Conservation (phyloP, 2,329 filamentous ascomycete genomes). For the Trichocomaceae sp. region DNA sequence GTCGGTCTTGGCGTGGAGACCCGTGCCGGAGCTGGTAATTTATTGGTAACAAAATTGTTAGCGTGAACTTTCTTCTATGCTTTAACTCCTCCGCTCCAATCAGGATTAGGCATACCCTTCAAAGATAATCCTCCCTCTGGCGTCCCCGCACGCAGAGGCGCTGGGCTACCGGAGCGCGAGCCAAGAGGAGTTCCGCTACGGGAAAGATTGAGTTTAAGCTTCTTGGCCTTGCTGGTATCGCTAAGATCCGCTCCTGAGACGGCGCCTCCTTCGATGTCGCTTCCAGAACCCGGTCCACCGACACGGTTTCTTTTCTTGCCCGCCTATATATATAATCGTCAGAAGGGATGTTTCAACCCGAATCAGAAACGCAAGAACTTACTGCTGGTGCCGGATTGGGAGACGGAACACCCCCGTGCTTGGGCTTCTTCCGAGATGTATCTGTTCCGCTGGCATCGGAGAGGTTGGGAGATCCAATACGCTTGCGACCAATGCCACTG, state of each 20-base stretch:
- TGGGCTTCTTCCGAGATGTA: conserved; percentile 71
- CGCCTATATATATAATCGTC: conserved; percentile 35
- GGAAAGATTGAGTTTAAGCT: conserved; percentile 43
- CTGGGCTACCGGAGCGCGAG: conserved; percentile 44
- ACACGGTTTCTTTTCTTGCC: conserved; percentile 46
- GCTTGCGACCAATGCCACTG: conserved; percentile 60
- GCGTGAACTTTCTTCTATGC: too few species aligned
- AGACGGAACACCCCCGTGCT: conserved; percentile 60
- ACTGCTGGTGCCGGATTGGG: conserved; percentile 53
- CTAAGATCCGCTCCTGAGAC: conserved; percentile 41
- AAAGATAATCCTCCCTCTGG: conserved; percentile 25
- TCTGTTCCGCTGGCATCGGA: conserved; percentile 93
- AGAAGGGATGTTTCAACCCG: not conserved
- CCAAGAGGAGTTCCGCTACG: conserved; percentile 41
- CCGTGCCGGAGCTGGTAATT: conserved; percentile 22
- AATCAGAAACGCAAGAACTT: conserved; percentile 10
- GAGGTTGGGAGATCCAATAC: conserved; percentile 75
- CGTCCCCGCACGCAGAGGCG: conserved; percentile 34
- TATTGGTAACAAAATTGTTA: not conserved
- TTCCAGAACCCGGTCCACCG: conserved; percentile 43
- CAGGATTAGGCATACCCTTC: conserved; percentile 20
- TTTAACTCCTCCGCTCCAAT: too few species aligned
- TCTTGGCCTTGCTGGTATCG: conserved; percentile 41
- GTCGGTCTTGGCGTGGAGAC: conserved; percentile 26
- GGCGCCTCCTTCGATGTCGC: conserved; percentile 52